Conservation (phyloP, 768 basidiomycete genomes). For the Pisolithus marmoratus region DNA sequence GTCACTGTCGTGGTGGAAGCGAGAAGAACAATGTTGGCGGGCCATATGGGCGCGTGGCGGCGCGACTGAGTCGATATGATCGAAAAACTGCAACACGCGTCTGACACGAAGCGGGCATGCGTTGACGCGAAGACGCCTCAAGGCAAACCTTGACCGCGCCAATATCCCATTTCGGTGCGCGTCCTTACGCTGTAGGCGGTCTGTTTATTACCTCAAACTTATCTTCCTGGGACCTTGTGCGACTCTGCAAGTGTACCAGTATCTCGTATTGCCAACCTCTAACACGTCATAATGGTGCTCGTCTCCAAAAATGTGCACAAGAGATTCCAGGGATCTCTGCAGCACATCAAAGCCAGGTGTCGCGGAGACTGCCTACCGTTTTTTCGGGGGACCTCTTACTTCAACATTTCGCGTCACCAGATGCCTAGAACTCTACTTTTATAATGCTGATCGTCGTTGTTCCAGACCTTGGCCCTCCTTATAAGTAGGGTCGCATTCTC, state of each 20-base stretch:
- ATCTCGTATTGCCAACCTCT: slow-evolving; percentile 22
- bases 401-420: slow-evolving; percentile 20
- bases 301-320: slow-evolving; percentile 6
- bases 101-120: slow-evolving; percentile 20
- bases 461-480: slow-evolving; percentile 17
- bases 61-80: no score
- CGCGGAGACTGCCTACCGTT: slow-evolving; percentile 11
- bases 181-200: slow-evolving; percentile 8
- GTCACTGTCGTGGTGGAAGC: not conserved
- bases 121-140: slow-evolving; percentile 25
- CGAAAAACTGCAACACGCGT: slow-evolving; percentile 4
- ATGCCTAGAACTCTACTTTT: slow-evolving; percentile 16
- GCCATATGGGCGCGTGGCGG: not conserved
- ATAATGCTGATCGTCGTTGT: slow-evolving; percentile 4
- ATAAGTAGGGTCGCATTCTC: slow-evolving; percentile 11
- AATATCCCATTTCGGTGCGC: slow-evolving; percentile 19
- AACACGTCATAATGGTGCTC: slow-evolving; percentile 26
- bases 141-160: slow-evolving; percentile 21
- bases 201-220: slow-evolving; percentile 26
- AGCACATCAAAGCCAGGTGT: slow-evolving; percentile 8
- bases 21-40: not conserved
- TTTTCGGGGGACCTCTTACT: slow-evolving; percentile 31
- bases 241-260: slow-evolving; percentile 13
- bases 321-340: slow-evolving; percentile 7
- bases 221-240: slow-evolving; percentile 5